Evolutionary conservation across 1,284 basidiomycete genomes (phyloP).

Genomic region (Ustilago trichophora): DNA sequence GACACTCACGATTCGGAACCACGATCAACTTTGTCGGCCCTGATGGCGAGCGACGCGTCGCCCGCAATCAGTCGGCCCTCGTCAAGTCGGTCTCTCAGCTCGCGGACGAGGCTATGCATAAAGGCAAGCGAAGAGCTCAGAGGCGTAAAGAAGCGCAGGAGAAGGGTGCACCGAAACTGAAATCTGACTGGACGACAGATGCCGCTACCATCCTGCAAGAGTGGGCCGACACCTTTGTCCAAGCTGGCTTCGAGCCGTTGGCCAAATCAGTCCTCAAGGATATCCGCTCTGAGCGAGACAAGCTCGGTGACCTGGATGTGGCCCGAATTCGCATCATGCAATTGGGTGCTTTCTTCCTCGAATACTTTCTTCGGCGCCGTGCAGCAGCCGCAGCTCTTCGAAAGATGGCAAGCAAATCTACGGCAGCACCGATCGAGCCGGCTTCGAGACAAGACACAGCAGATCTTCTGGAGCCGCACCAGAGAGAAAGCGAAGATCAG

Average conservation of each 20-base stretch:
- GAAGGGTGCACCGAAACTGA: constrained; percentile 51
- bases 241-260: constrained; percentile 57
- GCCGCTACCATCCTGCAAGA: constrained; percentile 45
- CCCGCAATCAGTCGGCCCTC: constrained; percentile 51
- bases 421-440: neutral
- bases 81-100: constrained; percentile 56
- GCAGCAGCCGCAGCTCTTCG: constrained; percentile 15
- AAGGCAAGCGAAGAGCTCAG: constrained; percentile 35
- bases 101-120: constrained; percentile 44
- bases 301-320: constrained; percentile 61
- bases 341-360: constrained; percentile 61
- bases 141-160: constrained; percentile 54
- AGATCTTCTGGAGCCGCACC: constrained; percentile 8
- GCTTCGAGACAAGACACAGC: constrained; percentile 12
- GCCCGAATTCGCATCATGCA: constrained; percentile 62
- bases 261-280: constrained; percentile 58
- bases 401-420: constrained; percentile 6
- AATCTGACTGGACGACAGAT: constrained; percentile 53
- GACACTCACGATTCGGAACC: constrained; percentile 64
- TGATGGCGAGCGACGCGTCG: constrained; percentile 56
- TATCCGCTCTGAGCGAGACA: constrained; percentile 63
- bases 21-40: constrained; percentile 60
- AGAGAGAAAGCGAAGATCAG: neutral
- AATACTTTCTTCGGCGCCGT: constrained; percentile 60
- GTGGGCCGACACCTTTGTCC: constrained; percentile 63